Conservation (phyloP, 2,329 filamentous ascomycete genomes). For the Trichophyton schoenleinii region DNA sequence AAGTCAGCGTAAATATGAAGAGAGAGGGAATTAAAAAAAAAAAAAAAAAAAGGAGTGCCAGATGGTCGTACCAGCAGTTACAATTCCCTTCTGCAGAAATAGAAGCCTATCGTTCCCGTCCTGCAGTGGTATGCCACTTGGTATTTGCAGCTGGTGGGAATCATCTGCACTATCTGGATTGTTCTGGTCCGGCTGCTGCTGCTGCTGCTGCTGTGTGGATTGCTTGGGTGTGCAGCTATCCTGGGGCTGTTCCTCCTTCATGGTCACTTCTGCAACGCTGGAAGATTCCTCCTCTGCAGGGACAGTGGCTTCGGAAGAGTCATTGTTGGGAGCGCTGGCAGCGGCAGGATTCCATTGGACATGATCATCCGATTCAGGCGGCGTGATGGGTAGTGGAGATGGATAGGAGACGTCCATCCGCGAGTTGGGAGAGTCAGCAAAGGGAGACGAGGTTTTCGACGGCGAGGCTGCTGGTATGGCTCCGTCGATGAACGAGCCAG, state of each 20-base stretch:
- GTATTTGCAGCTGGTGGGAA: background rate
- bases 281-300: background rate
- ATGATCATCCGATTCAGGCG: conserved; percentile 30
- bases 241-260: background rate
- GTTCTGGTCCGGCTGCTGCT: background rate
- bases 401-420: conserved; percentile 20
- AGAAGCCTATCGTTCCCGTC: conserved; percentile 21
- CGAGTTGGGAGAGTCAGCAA: conserved; percentile 3
- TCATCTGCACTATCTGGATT: background rate
- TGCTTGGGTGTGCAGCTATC: conserved; percentile 4
- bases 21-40: too few species aligned
- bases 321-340: conserved; percentile 22
- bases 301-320: conserved; percentile 4
- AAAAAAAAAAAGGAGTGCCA: too few species aligned
- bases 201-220: background rate
- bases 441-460: background rate
- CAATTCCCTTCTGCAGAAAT: conserved; percentile 28
- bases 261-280: background rate
- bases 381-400: conserved; percentile 28
- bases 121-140: conserved; percentile 18
- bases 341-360: conserved; percentile 27
- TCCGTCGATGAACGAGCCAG: background rate
- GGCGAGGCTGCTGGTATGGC: background rate
- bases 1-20: background rate
- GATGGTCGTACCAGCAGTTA: conserved; percentile 25